Percentiles rank a stretch among this genome's conserved stretches.
Conservation (phyloP, 768 basidiomycete species). For the Kwoniella dendrophila region DNA sequence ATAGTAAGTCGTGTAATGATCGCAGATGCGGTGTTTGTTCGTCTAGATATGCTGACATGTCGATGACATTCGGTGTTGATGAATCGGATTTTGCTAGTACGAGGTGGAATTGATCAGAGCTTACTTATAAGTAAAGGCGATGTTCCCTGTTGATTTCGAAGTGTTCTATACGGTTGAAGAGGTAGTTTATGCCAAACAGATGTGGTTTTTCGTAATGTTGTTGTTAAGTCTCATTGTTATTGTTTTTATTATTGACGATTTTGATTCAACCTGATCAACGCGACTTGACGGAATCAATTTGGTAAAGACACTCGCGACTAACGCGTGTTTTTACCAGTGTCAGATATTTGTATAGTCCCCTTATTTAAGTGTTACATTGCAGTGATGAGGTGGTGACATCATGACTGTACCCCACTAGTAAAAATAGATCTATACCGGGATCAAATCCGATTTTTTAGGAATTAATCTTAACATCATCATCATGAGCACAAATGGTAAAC, state of each 20-base stretch:
- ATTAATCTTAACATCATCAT: too few species aligned
- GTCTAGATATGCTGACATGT: conserved; percentile 48
- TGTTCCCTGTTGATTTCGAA: too few species aligned
- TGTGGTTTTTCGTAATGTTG: not conserved
- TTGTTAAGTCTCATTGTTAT: conserved; percentile 17
- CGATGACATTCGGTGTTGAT: not conserved
- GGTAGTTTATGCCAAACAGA: too few species aligned
- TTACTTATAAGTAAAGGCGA: too few species aligned
- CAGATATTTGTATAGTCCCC: not conserved
- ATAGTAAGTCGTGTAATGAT: conserved; percentile 78
- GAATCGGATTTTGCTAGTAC: too few species aligned
- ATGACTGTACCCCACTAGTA: not conserved
- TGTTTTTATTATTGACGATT: conserved; percentile 18
- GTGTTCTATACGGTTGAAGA: too few species aligned
- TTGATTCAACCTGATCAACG: not conserved
- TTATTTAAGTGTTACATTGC: not conserved
- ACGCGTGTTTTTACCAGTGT: not conserved
- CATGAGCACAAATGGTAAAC: too few species aligned
- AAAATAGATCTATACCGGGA: not conserved
- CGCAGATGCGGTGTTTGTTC: conserved; percentile 83
- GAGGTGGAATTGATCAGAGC: too few species aligned
- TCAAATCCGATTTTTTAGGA: conserved; percentile 13
- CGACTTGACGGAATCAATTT: not conserved
- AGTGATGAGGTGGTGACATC: conserved; percentile 2
- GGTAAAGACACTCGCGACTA: conserved; percentile 1